These are phyloP conservation scores for Hanseniaspora gamundiae DNA, from an alignment of 1,139 yeast species.

Conservation along the genomic window DNA sequence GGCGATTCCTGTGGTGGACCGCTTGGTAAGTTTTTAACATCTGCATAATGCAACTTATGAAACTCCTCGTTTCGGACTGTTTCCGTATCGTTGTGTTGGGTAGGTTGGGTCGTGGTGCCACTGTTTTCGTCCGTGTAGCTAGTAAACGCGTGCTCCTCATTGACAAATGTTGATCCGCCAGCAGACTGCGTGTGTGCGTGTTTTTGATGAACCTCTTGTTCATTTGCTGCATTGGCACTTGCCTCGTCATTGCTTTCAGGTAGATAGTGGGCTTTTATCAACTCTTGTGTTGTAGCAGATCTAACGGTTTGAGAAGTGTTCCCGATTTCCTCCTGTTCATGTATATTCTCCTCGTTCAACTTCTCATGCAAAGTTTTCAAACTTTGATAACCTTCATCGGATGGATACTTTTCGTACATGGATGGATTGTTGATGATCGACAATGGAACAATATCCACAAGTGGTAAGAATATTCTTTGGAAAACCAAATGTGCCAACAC, in stretches of 20 bases:
- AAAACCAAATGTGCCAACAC: slow-evolving; percentile 43
- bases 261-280: slow-evolving; percentile 22
- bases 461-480: slow-evolving; percentile 45
- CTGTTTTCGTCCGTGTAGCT: slow-evolving; percentile 4
- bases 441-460: slow-evolving; percentile 61
- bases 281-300: slow-evolving; percentile 27
- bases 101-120: not conserved
- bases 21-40: slow-evolving; percentile 2
- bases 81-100: not conserved
- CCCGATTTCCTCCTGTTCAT: slow-evolving; percentile 10
- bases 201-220: not conserved
- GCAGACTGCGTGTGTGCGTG: too few species aligned
- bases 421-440: slow-evolving; percentile 41
- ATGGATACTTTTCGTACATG: slow-evolving; percentile 29
- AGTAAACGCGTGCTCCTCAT: not conserved
- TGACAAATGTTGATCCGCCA: too few species aligned
- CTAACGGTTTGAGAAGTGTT: slow-evolving; percentile 14
- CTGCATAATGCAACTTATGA: slow-evolving; percentile 5
- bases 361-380: slow-evolving; percentile 32
- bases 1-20: not conserved
- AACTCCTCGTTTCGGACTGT: not conserved
- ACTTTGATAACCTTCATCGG: slow-evolving; percentile 55
- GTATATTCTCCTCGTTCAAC: slow-evolving; percentile 18
- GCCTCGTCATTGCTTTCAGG: slow-evolving; percentile 8
- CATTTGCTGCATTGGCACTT: not conserved